Evolutionary conservation across 305 asterid species (phyloP).

Genomic region (Plantago lanceolata): DNA sequence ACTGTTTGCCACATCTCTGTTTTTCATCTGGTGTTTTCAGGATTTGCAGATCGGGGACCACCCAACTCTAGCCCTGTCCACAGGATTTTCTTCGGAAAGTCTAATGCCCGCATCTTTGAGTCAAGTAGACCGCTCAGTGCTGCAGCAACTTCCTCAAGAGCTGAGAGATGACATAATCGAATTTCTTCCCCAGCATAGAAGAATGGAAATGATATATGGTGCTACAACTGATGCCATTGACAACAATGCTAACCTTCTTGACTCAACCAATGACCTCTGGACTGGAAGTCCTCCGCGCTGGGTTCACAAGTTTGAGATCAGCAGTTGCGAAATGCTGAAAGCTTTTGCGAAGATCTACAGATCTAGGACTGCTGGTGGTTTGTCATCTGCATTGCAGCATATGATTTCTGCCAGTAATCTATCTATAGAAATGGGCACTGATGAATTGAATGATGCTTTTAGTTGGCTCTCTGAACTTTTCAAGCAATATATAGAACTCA

Average conservation of each 20-base stretch:
- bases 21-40: constrained; percentile 7
- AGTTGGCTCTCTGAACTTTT: constrained; percentile 61
- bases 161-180: constrained; percentile 68
- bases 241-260: constrained; percentile 28
- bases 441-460: constrained; percentile 40
- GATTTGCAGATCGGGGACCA: constrained; percentile 30
- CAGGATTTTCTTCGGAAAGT: constrained; percentile 33
- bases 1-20: no score
- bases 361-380: constrained; percentile 39
- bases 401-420: constrained; percentile 34
- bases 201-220: constrained; percentile 32
- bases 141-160: constrained; percentile 84
- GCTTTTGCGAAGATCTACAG: constrained; percentile 43
- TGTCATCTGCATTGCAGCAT: constrained; percentile 62
- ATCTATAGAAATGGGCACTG: constrained; percentile 28
- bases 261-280: constrained; percentile 53
- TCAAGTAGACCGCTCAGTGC: constrained; percentile 76
- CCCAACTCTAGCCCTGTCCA: constrained; percentile 22
- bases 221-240: constrained; percentile 31
- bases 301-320: constrained; percentile 59
- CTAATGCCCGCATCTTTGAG: constrained; percentile 85
- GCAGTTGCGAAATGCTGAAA: constrained; percentile 42
- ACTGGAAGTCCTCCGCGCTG: constrained; percentile 76
- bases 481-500: constrained; percentile 62
- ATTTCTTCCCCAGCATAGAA: constrained; percentile 69